Base-by-base conservation (phyloP, 768 basidiomycete genomes). In the Epithele typhae region DNA sequence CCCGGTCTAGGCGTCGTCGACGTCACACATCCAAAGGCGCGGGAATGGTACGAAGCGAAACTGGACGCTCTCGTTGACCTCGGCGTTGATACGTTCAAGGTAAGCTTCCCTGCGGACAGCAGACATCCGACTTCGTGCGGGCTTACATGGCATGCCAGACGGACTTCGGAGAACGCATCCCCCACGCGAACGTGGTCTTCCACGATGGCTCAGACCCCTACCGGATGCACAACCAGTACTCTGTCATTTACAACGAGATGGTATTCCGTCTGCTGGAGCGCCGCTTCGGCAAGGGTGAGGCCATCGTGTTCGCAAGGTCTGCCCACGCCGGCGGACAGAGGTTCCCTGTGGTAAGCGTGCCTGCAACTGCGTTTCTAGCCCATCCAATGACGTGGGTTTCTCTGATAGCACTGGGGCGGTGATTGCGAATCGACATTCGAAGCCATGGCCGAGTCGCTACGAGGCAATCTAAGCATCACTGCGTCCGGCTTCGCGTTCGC, bases 401-500 rank as follows among this genome's bases (percentile, higher is more conserved):
- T n/a, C 2, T 3, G 5, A 62, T 68, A 69, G 57, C 81, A 84
- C 58, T 83, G 82, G 82, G 81, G 82, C 40, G 84, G 86, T 2
- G 84, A 88, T 51, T 86, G 84, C 63, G 84, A 86, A 58, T 82
- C 81, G 5, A 84, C 83, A 1, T 87, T 77, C 66, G 82, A 84
- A 59, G 86, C 83, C 4, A 87, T 89, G 84, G 82, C 81, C 0
- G 84, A 89, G 63, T 77, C 82, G 1, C 64, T 87, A 42, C 73
- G 84, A 4, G 85, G 86, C 9, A 70, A 71, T 15, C 64, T 89
- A n/a, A 81, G 80, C 32, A 63, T 87, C 44, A 82, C 81, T 1
- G 48, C 73, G 4, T 84, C 83, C 24, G 84, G 86, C 1, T 89
- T 86, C 54, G 82, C 75, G 0, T 87, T 78, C 64, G 77, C 82